Evolutionary conservation across 2,329 filamentous ascomycete species (phyloP).

Genomic region (Cordyceps fumosorosea): DNA sequence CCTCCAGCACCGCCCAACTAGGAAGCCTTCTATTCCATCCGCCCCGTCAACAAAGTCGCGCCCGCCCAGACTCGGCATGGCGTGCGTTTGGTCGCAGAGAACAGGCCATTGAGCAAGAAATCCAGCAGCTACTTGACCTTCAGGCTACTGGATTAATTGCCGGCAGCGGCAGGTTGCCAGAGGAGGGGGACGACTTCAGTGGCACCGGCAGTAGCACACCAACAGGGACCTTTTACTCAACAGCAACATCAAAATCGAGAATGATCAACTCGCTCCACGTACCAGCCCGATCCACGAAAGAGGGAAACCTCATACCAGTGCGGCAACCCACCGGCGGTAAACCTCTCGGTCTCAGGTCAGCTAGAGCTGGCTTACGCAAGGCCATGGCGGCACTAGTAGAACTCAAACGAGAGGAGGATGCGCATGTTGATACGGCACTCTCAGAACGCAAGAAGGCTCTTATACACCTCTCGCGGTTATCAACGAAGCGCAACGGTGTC

Average conservation of each 20-base stretch:
- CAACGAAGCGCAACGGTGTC: constrained; percentile 44
- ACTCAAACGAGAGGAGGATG: constrained; percentile 63
- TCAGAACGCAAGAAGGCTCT: constrained; percentile 51
- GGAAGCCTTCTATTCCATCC: constrained; percentile 35
- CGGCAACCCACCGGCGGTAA: constrained; percentile 46
- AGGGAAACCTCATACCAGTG: constrained; percentile 52
- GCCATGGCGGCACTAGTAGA: constrained; percentile 58
- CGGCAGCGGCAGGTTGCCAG: constrained; percentile 25
- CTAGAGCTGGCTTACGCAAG: constrained; percentile 57
- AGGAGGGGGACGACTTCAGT: constrained; percentile 27
- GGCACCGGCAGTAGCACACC: constrained; percentile 37
- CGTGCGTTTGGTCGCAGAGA: constrained; percentile 40
- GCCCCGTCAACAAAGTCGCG: constrained; percentile 19
- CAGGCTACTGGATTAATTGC: constrained; percentile 40
- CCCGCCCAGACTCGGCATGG: constrained; percentile 39
- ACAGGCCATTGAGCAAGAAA: constrained; percentile 37
- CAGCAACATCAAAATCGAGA: constrained; percentile 32
- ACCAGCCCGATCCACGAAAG: constrained; percentile 29
- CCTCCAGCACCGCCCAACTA: constrained; percentile 17
- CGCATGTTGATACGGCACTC: constrained; percentile 50
- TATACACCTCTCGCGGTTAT: constrained; percentile 47
- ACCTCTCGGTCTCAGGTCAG: constrained; percentile 51
- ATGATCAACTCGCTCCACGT: constrained; percentile 38
- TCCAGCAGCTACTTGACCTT: constrained; percentile 42
- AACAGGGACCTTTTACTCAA: constrained; percentile 33